Evolutionary conservation across 108 stramenopile genomes (phyloP), one percentile per base, ranked within the genome.

Genomic region (Chaetoceros muelleri): DNA sequence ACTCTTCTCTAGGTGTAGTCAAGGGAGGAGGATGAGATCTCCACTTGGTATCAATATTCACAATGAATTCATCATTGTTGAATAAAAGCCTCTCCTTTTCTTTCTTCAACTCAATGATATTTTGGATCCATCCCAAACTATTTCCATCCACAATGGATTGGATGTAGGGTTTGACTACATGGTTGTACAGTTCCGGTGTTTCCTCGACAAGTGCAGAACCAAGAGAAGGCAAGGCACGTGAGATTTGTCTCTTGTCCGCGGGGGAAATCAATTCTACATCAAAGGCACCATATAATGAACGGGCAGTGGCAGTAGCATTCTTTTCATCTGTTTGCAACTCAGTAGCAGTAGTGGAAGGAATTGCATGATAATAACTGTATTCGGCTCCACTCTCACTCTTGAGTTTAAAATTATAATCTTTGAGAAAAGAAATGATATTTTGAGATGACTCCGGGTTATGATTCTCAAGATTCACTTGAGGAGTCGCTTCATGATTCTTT

Each of bases 21-120:
- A 62, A 28, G 23, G 76, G 69, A 28, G 69, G 65, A 2, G 76
- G 72, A 55, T 77, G 76, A 8, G 79, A 70, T 19, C 72, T 64
- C 86, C 86, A 88, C 59, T 85, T 88, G 44, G 86, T 88, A 55
- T 88, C 86, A 30, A 88, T 50, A 53, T 76, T 82, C 19, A 88
- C 49, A 3, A 88, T 50, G 59, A 81, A 88, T 2, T 79, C 65
- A 28, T 73, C 55, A 25, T 70, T 57, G 53, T 79, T 65, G 31
- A 74, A 61, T 27, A 88, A 69, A 0, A 81, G 48, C 24, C 86
- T 66, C 59, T 87, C 84, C 48, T 57, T 62, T 64, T 85, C 86
- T 48, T 81, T 80, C 57, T 60, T 76, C 0, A 65, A 46, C 3
- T 69, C 53, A 18, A 76, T 46, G 1, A 76, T 31, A 50, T 76